phyloP scores from a whole-genome alignment of 805 yeast species.

The Maudiozyma pseudohumilis region DNA sequence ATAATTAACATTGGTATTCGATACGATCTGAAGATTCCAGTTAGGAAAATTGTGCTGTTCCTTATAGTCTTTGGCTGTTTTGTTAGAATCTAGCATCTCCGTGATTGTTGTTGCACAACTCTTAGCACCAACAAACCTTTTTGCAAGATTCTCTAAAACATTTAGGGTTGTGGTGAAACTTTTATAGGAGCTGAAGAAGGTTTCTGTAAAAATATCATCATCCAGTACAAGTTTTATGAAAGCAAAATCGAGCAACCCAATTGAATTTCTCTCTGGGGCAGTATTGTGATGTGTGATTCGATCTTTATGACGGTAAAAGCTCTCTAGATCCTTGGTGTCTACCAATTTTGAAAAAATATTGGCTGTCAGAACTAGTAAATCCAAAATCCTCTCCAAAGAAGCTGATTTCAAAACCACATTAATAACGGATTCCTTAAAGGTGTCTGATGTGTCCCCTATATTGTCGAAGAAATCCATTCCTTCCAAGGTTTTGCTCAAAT shows the following conservation, averaged over 20 bases:
- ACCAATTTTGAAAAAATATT: constrained; percentile 44
- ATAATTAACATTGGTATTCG: constrained; percentile 48
- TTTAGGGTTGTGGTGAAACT: constrained; percentile 51
- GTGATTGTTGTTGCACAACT: constrained; percentile 50
- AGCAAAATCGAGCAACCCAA: constrained; percentile 30
- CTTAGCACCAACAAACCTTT: constrained; percentile 51
- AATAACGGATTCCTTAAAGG: constrained; percentile 29
- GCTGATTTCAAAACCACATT: constrained; percentile 57
- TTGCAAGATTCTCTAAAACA: constrained; percentile 42
- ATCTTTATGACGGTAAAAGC: constrained; percentile 28
- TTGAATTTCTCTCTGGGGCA: not conserved
- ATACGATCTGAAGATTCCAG: constrained; percentile 39
- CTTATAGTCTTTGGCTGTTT: constrained; percentile 1
- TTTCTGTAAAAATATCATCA: constrained; percentile 51
- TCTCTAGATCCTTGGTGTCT: constrained; percentile 34
- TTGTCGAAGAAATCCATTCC: constrained; percentile 25
- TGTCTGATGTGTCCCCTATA: constrained; percentile 26
- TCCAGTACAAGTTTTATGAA: constrained; percentile 46
- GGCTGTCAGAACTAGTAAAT: constrained; percentile 65
- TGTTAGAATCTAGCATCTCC: constrained; percentile 20
- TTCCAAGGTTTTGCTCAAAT: constrained; percentile 22
- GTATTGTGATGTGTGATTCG: constrained; percentile 2
- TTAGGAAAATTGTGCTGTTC: constrained; percentile 37
- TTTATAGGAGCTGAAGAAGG: constrained; percentile 61
- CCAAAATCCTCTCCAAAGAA: constrained; percentile 64